Evolutionary conservation across 371 early-diverging fungal genomes (phyloP).

Genomic region (Mucor piriformis): DNA sequence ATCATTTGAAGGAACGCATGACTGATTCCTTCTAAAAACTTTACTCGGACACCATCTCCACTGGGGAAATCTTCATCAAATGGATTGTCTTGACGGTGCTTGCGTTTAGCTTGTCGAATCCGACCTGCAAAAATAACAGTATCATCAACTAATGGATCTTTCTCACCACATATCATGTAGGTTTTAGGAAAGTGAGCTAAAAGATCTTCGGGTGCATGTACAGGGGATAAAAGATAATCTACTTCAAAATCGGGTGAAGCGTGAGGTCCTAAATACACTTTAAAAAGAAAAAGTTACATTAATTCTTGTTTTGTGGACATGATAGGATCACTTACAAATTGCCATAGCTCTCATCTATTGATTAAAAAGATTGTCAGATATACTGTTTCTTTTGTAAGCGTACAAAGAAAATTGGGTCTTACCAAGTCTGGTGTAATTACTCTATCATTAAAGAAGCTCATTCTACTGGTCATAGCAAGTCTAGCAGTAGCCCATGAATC

Average conservation of each 20-base stretch:
- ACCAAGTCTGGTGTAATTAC: slow-evolving; percentile 81
- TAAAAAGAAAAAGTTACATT: not conserved
- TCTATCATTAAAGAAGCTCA: slow-evolving; percentile 85
- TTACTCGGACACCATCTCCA: slow-evolving; percentile 51
- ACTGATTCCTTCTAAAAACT: slow-evolving; percentile 87
- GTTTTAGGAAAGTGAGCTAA: slow-evolving; percentile 90
- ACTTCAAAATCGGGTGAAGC: slow-evolving; percentile 75
- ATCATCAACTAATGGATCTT: slow-evolving; percentile 96
- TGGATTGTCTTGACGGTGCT: slow-evolving; percentile 27
- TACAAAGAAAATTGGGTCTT: slow-evolving; percentile 21
- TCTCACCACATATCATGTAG: slow-evolving; percentile 92
- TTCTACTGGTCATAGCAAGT: slow-evolving; percentile 84
- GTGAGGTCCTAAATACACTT: slow-evolving; percentile 86
- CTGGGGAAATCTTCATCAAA: slow-evolving; percentile 21
- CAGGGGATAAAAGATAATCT: slow-evolving; percentile 87
- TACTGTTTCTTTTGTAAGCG: not conserved
- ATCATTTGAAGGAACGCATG: slow-evolving; percentile 93
- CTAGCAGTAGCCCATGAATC: slow-evolving; percentile 47
- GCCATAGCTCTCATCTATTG: slow-evolving; percentile 89
- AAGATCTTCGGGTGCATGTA: slow-evolving; percentile 86
- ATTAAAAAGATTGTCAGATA: not conserved
- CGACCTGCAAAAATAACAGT: slow-evolving; percentile 91
- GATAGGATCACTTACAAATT: slow-evolving; percentile 53
- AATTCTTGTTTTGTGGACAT: not conserved
- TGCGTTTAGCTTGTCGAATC: slow-evolving; percentile 76